Evolutionary conservation across 257 asterid genomes (phyloP), one percentile per base, ranked within the genome.

Genomic region (Plantago ovata): DNA sequence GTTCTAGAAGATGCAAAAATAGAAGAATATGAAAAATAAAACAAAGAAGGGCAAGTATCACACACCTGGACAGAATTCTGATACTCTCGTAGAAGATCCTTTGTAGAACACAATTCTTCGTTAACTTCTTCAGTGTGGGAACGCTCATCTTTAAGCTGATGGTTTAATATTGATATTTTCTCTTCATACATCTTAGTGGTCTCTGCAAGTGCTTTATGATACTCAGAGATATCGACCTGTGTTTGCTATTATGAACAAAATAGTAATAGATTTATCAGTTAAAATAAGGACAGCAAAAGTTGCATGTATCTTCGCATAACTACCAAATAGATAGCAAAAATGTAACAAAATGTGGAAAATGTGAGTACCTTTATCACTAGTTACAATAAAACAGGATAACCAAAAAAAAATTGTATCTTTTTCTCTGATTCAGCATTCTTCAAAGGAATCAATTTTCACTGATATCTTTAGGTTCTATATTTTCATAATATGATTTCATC

Each of bases 121-220:
- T 82, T 80, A 43, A 73, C 64, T 49, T 66, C 77, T 61, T 47
- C 67, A 47, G 63, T 75, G 61, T 23, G 77, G 44, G 81, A 52
- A 60, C 61, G 62, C 72, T 79, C 96, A 32, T 69, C 86, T 62
- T 71, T 63, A 56, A 82, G 70, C 69, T 72, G 81, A 58, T 76
- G 87, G 72, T 72, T 77, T 61, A 86, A 68, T 44, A 65, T 77
- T 45, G 73, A 70, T 40, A 86, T 64, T 73, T 79, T 86, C 68
- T 66, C 83, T 63, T 89, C 97, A 60, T 89, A 86, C 86, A 79
- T 82, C 75, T 78, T 79, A 58, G 90, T 80, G 66, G 86, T 82
- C 56, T 82, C 93, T 47, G 90, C 79, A 61, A 90, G 85, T 53
- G 73, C 84, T 76, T 74, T 73, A 50, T 76, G 87, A 66, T 79